Evolutionary conservation across 1,284 basidiomycete genomes (phyloP), one percentile per base, ranked within the genome.

Genomic region (Limonomyces culmigenus): DNA sequence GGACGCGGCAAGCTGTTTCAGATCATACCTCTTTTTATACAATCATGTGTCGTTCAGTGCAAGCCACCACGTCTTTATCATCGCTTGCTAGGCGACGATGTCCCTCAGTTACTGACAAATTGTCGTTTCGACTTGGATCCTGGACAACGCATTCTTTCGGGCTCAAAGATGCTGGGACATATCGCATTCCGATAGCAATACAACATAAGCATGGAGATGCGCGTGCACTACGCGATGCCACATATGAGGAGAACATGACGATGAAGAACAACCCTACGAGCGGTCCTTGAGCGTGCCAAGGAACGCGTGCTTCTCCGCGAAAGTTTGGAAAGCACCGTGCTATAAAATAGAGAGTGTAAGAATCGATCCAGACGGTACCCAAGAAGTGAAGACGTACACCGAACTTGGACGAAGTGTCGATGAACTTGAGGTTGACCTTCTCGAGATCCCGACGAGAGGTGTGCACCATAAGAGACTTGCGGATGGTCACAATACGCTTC

Each of bases 341-440:
- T 87, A 51, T 36, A 56, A 43, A 36, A 38, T 11, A 35, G 38
- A 39, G 36, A 46, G 35, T 29, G 14, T 4, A 5, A 29, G n/a
- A 10, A 21, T 4, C 4, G 3, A 11, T 5, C 25, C n/a, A 21
- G 17, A 30, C 14, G 14, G 30, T 14, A 8, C 10, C 13, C 32
- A 33, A 14, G 2, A 33, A 10, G 37, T 34, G 14, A 34, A 12
- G 14, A 68, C 74, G 48, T 71, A 80, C 76, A 46, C 85, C 84
- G 59, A 88, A 87, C 65, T 93, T 96, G 61, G 88, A 92, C 33
- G 86, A 86, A 35, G 92, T 96, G 58, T 93, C 88, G 74, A 97
- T 95, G 69, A 93, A 93, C 65, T 97, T 98, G 74, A 98, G 86
- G 46, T 84, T 73, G 47, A 96, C 86, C 67, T 97, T 89, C 75